phyloP scores from a whole-genome alignment of 768 basidiomycete genomes.

The Lentinus tigrinus region DNA sequence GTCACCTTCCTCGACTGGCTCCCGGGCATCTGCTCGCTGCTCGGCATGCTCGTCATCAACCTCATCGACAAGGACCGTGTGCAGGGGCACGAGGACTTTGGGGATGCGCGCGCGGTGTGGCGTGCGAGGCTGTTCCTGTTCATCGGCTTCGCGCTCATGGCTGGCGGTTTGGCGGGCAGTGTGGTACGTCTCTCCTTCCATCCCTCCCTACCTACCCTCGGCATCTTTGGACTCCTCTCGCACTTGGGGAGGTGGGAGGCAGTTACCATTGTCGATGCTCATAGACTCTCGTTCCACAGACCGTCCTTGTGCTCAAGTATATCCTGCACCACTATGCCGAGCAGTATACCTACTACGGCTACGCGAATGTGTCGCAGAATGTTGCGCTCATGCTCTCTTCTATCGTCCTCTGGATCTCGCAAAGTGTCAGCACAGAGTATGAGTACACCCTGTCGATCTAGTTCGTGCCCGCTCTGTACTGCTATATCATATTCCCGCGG shows the following conservation, averaged over 20 bases:
- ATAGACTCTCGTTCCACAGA: conserved; percentile 42
- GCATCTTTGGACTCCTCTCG: not conserved
- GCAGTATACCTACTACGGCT: conserved; percentile 87
- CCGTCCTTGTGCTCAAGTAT: conserved; percentile 89
- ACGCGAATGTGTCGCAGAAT: conserved; percentile 95
- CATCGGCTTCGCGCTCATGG: conserved; percentile 96
- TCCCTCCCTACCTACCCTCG: not conserved
- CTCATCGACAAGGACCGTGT: conserved; percentile 93
- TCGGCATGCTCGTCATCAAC: conserved; percentile 92
- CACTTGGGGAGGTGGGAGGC: no score
- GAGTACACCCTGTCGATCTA: conserved; percentile 74
- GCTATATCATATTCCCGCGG: not conserved
- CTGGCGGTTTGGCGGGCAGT: conserved; percentile 95
- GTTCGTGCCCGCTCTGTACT: not conserved
- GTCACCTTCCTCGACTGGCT: conserved; percentile 96
- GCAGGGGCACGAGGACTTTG: conserved; percentile 74
- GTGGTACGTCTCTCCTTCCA: conserved; percentile 60
- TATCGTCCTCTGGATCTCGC: conserved; percentile 89
- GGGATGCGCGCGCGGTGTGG: conserved; percentile 86
- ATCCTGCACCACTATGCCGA: conserved; percentile 68
- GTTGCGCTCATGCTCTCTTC: conserved; percentile 81
- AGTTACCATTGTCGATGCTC: no score
- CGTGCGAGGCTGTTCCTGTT: conserved; percentile 88
- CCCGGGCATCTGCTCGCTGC: conserved; percentile 89
- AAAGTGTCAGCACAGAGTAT: conserved; percentile 83